Evolutionary conservation across 495 filamentous ascomycete genomes (phyloP).

Genomic region (Parmelia sp.): DNA sequence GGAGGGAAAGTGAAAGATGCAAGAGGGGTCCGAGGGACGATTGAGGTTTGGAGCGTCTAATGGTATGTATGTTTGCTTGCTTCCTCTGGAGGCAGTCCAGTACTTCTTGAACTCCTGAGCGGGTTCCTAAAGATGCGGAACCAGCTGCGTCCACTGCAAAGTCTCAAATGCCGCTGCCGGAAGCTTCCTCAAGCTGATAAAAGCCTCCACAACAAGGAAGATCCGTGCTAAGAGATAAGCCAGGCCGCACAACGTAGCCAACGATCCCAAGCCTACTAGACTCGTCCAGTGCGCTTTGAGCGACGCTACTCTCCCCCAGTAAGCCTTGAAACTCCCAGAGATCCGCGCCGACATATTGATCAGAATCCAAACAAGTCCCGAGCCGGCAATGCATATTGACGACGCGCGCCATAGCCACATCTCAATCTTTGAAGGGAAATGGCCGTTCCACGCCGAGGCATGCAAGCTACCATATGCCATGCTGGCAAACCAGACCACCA

Average conservation of each 20-base stretch:
- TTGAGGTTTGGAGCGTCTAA: no score
- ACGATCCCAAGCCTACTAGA: slow-evolving; percentile 3
- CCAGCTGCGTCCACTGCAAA: slow-evolving; percentile 25
- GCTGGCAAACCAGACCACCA: slow-evolving; percentile 15
- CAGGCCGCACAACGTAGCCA: slow-evolving; percentile 19
- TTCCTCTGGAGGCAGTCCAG: no score
- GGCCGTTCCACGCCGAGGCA: slow-evolving; percentile 29
- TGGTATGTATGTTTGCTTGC: no score
- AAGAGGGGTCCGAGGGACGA: no score
- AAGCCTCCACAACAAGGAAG: slow-evolving; percentile 34
- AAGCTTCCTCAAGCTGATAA: slow-evolving; percentile 32
- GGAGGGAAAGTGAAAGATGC: no score
- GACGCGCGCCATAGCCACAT: slow-evolving; percentile 29
- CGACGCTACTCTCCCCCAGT: slow-evolving; percentile 6
- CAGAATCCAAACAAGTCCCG: slow-evolving; percentile 12
- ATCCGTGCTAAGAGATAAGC: slow-evolving; percentile 26
- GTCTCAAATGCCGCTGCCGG: slow-evolving; percentile 31
- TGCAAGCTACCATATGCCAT: slow-evolving; percentile 28
- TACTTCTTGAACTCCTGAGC: no score
- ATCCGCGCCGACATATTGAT: slow-evolving; percentile 9
- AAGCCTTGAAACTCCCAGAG: slow-evolving; percentile 5
- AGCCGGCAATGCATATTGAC: slow-evolving; percentile 18
- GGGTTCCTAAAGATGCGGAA: slow-evolving; percentile 23
- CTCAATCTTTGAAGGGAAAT: slow-evolving; percentile 29
- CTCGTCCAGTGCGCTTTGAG: slow-evolving; percentile 3